Evolutionary conservation across 2,329 filamentous ascomycete genomes (phyloP).

Genomic region (Cladosporium sp.): DNA sequence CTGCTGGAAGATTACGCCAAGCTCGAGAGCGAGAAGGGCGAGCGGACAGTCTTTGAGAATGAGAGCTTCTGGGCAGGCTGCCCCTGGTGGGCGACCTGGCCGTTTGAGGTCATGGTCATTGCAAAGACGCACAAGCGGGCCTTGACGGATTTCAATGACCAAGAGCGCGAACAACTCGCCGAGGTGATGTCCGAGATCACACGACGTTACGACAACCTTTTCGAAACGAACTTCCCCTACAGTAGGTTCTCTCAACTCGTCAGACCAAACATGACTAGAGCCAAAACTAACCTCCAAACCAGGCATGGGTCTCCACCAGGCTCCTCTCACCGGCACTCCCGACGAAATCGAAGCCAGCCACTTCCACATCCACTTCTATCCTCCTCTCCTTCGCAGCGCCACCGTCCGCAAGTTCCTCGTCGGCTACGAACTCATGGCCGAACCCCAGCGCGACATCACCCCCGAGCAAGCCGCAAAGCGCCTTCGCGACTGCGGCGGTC

Average conservation of each 20-base stretch:
- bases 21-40: slow-evolving; percentile 74
- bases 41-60: slow-evolving; percentile 87
- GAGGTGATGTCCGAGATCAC: slow-evolving; percentile 85
- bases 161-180: slow-evolving; percentile 70
- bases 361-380: slow-evolving; percentile 97
- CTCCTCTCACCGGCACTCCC: slow-evolving; percentile 73
- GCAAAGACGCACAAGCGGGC: slow-evolving; percentile 79
- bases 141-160: slow-evolving; percentile 71
- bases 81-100: slow-evolving; percentile 98
- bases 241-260: slow-evolving; percentile 48
- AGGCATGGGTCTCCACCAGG: slow-evolving; percentile 94
- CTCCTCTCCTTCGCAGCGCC: slow-evolving; percentile 83
- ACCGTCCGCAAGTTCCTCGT: slow-evolving; percentile 96
- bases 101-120: slow-evolving; percentile 89
- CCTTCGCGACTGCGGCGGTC: slow-evolving; percentile 70
- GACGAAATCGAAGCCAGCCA: slow-evolving; percentile 86
- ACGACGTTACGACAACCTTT: slow-evolving; percentile 90
- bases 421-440: slow-evolving; percentile 92
- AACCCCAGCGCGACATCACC: slow-evolving; percentile 97
- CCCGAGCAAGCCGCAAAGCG: slow-evolving; percentile 87
- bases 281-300: slow-evolving; percentile 19
- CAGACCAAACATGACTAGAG: neutral
- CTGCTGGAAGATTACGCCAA: slow-evolving; percentile 82
- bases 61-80: slow-evolving; percentile 78
- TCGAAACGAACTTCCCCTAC: slow-evolving; percentile 95